These are phyloP conservation scores for Tolypocladium endophyticum DNA, from an alignment of 2,329 filamentous ascomycete species.

Conservation along the genomic window DNA sequence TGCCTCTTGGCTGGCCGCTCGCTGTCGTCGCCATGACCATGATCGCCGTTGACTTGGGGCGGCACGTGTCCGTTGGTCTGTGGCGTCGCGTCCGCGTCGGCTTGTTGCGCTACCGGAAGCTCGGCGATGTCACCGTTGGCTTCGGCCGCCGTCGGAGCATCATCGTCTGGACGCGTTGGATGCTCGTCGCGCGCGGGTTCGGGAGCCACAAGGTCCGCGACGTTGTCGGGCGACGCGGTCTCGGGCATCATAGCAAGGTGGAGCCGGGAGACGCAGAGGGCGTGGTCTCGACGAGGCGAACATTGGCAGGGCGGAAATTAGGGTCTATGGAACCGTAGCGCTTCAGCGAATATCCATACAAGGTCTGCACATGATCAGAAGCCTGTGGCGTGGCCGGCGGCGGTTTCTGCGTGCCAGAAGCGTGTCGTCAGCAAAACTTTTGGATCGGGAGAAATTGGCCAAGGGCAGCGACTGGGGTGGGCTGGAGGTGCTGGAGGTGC, in stretches of 20 bases:
- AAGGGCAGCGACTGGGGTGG: constrained; percentile 9
- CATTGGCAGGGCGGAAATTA: constrained; percentile 48
- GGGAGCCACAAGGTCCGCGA: constrained; percentile 16
- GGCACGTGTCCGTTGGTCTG: constrained; percentile 17
- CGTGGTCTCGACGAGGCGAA: constrained; percentile 43
- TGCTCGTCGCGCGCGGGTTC: constrained; percentile 14
- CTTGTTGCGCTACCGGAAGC: constrained; percentile 8
- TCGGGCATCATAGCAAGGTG: constrained; percentile 44
- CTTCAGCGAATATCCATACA: constrained; percentile 32
- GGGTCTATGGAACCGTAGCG: constrained; percentile 40
- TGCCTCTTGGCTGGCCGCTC: constrained; percentile 55
- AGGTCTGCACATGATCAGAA: constrained; percentile 46
- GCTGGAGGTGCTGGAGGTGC: neutral
- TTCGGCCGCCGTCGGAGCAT: constrained; percentile 8
- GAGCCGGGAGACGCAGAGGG: constrained; percentile 31
- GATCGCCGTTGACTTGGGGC: constrained; percentile 48
- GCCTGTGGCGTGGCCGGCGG: constrained; percentile 33
- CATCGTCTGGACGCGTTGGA: constrained; percentile 8
- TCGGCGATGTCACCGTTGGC: constrained; percentile 5
- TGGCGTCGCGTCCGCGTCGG: constrained; percentile 10
- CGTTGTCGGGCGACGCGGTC: constrained; percentile 45
- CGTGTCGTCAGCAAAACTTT: constrained; percentile 42
- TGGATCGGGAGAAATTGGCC: constrained; percentile 21
- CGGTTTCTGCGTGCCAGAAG: constrained; percentile 31
- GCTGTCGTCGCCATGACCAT: constrained; percentile 26